phyloP scores from a whole-genome alignment of 805 yeast species.

The Candida khao-thaluensis region DNA sequence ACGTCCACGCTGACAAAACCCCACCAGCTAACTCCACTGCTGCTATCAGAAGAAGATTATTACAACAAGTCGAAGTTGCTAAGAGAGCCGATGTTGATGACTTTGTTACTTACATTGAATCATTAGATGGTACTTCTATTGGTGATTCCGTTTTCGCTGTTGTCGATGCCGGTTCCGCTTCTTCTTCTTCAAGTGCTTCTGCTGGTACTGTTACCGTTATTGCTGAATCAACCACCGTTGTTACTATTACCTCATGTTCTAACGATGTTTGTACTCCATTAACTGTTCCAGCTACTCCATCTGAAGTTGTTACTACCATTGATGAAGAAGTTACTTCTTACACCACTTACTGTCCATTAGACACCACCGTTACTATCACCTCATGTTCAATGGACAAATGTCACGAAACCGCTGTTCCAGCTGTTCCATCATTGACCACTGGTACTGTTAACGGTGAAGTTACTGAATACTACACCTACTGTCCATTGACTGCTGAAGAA shows the following conservation, averaged over 20 bases:
- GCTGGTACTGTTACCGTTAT: slow-evolving; percentile 20
- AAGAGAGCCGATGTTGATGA: slow-evolving; percentile 36
- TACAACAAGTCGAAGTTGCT: slow-evolving; percentile 21
- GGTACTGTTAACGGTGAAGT: slow-evolving; percentile 23
- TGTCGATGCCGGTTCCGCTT: slow-evolving; percentile 17
- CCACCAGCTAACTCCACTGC: slow-evolving; percentile 41
- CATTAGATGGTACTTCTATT: slow-evolving; percentile 19
- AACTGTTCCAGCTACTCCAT: slow-evolving; percentile 26
- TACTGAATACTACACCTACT: slow-evolving; percentile 36
- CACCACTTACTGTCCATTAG: slow-evolving; percentile 18
- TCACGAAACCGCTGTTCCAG: slow-evolving; percentile 27
- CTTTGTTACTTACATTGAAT: slow-evolving; percentile 18
- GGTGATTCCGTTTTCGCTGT: slow-evolving; percentile 31
- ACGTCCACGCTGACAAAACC: slow-evolving; percentile 25
- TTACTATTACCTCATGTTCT: slow-evolving; percentile 37
- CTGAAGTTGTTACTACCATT: slow-evolving; percentile 19
- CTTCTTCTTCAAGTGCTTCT: slow-evolving; percentile 18
- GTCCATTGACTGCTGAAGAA: slow-evolving; percentile 23
- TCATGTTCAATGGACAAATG: slow-evolving; percentile 35
- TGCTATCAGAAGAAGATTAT: slow-evolving; percentile 40
- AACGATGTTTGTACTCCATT: slow-evolving; percentile 28
- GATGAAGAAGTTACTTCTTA: slow-evolving; percentile 16
- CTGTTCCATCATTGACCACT: slow-evolving; percentile 27
- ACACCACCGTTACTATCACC: slow-evolving; percentile 35
- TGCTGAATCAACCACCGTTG: slow-evolving; percentile 25